phyloP scores from a whole-genome alignment of 768 basidiomycete species.

The Kwoniella shandongensis region DNA sequence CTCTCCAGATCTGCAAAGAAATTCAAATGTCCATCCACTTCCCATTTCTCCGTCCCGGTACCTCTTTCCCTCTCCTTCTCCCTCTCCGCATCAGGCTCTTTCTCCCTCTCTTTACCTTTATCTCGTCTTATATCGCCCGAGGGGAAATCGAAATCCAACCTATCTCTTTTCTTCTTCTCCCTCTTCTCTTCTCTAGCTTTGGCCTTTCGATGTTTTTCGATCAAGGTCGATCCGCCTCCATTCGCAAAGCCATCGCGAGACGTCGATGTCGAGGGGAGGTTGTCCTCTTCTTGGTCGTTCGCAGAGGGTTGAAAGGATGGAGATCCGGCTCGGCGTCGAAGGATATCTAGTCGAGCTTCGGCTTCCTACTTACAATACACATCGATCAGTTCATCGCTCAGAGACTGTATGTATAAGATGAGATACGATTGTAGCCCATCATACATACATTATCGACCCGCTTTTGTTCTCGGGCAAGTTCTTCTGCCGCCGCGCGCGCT shows the following conservation, averaged over 20 bases:
- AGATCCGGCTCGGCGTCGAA: slow-evolving; percentile 44
- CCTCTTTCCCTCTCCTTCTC: slow-evolving; percentile 21
- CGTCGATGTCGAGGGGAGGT: slow-evolving; percentile 41
- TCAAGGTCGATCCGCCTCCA: slow-evolving; percentile 10
- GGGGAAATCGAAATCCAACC: slow-evolving; percentile 52
- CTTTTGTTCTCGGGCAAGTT: slow-evolving; percentile 43
- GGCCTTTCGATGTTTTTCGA: slow-evolving; percentile 34
- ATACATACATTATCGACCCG: slow-evolving; percentile 44
- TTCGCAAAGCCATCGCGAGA: slow-evolving; percentile 1
- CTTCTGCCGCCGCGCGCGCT: slow-evolving; percentile 46
- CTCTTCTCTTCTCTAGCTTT: slow-evolving; percentile 44
- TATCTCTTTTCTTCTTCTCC: slow-evolving; percentile 40
- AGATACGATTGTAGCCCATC: background rate
- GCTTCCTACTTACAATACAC: slow-evolving; percentile 33
- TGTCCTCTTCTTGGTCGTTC: slow-evolving; percentile 21
- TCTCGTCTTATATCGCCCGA: slow-evolving; percentile 26
- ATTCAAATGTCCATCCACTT: slow-evolving; percentile 49
- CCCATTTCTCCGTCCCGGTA: slow-evolving; percentile 26
- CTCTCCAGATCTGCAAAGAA: slow-evolving; percentile 53
- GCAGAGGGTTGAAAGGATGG: slow-evolving; percentile 20
- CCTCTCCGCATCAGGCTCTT: slow-evolving; percentile 3
- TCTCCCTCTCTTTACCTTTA: slow-evolving; percentile 27
- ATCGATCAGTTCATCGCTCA: background rate
- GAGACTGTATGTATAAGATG: background rate
- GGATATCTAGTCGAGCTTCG: slow-evolving; percentile 42